phyloP scores from a whole-genome alignment of 805 yeast species.

The Nakazawaea molendinolei region DNA sequence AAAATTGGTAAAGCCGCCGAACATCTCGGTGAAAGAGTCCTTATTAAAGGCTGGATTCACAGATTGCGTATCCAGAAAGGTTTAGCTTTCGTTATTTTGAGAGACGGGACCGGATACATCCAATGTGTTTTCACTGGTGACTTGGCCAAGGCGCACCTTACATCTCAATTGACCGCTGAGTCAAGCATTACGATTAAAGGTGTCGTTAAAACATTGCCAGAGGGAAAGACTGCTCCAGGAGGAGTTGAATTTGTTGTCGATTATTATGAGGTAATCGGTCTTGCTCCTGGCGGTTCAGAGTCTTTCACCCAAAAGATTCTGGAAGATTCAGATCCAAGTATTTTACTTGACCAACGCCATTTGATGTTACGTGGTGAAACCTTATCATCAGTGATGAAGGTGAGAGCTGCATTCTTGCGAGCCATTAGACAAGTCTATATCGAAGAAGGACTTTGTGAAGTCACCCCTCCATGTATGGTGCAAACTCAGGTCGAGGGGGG shows the following conservation, averaged over 20 bases:
- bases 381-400: slow-evolving; percentile 89
- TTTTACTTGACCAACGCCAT: slow-evolving; percentile 92
- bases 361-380: slow-evolving; percentile 96
- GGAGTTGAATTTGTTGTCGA: slow-evolving; percentile 92
- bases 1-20: slow-evolving; percentile 55
- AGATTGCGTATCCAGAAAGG: slow-evolving; percentile 92
- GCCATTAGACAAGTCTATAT: slow-evolving; percentile 70
- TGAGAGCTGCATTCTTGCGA: slow-evolving; percentile 73
- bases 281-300: slow-evolving; percentile 95
- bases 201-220: slow-evolving; percentile 76
- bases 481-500: slow-evolving; percentile 99
- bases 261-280: slow-evolving; percentile 80
- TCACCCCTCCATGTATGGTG: slow-evolving; percentile 99
- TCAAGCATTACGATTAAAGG: slow-evolving; percentile 82
- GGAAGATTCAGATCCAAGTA: slow-evolving; percentile 89
- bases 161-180: slow-evolving; percentile 82
- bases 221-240: slow-evolving; percentile 96
- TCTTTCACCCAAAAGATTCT: slow-evolving; percentile 91
- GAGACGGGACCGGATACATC: slow-evolving; percentile 92
- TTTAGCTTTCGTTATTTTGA: slow-evolving; percentile 77
- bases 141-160: slow-evolving; percentile 83
- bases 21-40: slow-evolving; percentile 61
- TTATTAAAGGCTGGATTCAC: slow-evolving; percentile 93
- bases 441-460: slow-evolving; percentile 77
- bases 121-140: slow-evolving; percentile 89